Base-by-base conservation (phyloP, 106 monocot species). In the Dendrobium officinale region DNA sequence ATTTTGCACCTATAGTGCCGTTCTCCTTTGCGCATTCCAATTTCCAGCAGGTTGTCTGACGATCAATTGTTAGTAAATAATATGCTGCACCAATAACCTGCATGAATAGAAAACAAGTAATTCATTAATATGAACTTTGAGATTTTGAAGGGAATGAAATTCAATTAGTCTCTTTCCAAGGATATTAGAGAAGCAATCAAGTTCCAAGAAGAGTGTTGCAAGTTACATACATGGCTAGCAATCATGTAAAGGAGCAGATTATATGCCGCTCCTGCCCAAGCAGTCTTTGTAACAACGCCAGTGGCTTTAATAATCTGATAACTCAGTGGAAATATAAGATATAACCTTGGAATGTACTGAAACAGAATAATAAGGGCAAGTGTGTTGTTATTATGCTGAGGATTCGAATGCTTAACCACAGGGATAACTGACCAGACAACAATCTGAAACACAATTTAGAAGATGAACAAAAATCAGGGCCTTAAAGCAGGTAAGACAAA, bases 261-360 rank as follows among this genome's bases (percentile, higher is more conserved):
- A 79, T 92, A 97, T 33, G 88, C 94, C 72, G 94, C 96, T 75
- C 94, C 94, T 9, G 85, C 90, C 96, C 96, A 97, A 72, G 92
- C 94, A 48, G 90, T 97, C 81, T 92, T 94, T 20, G 87, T 89
- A 49, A 94, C 92, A 68, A 92, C 87, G 17, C 96, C 94, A 64
- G 84, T 85, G 67, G 96, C 85, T 88, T 93, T 91, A 49, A 97
- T 87, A 42, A 97, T 92, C 81, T 94, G 84, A 73, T 83, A 81
- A 64, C 89, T 94, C 45, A 92, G 80, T 45, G 92, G 93, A 79
- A 97, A 97, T 78, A 97, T 97, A 59, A 92, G 85, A 82, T 97
- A 97, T 20, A 94, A 77, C 75, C 96, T 92, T 61, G 90, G 87
- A 84, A 92, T 77, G 64, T 97, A 97, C 55, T 94, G 96, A 66